These are phyloP conservation scores for Neofusicoccum sp. DNA, from an alignment of 2,329 filamentous ascomycete species.

Conservation along the genomic window DNA sequence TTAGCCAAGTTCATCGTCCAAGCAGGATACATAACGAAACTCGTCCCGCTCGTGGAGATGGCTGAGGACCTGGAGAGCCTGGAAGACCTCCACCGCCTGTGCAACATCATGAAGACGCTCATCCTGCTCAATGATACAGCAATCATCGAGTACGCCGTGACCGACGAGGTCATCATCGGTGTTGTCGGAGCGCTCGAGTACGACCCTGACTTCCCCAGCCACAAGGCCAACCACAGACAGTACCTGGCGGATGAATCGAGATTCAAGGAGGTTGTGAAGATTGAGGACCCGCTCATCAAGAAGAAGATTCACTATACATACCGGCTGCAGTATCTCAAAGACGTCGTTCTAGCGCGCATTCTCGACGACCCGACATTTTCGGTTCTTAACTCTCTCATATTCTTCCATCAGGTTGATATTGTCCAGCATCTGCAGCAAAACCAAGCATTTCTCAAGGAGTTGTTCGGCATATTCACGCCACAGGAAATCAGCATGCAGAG, in stretches of 20 bases:
- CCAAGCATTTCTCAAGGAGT: conserved; percentile 71
- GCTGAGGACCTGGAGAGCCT: conserved; percentile 91
- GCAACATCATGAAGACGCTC: conserved; percentile 96
- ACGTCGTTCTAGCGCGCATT: conserved; percentile 95
- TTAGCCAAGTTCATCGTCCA: conserved; percentile 82
- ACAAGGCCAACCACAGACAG: conserved; percentile 95
- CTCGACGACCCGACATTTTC: conserved; percentile 97
- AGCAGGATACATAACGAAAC: conserved; percentile 82
- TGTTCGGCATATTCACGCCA: conserved; percentile 80
- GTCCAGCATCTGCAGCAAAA: conserved; percentile 91
- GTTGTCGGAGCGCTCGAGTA: conserved; percentile 97
- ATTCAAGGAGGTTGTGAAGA: conserved; percentile 94
- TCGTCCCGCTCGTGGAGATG: conserved; percentile 80
- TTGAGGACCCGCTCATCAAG: conserved; percentile 76
- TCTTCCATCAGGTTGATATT: conserved; percentile 98
- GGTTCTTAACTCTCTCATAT: conserved; percentile 95
- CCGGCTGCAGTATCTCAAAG: conserved; percentile 92
- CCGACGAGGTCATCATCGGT: conserved; percentile 82
- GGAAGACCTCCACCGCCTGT: conserved; percentile 81
- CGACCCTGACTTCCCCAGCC: conserved; percentile 94
- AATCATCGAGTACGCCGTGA: conserved; percentile 92
- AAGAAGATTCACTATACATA: conserved; percentile 96
- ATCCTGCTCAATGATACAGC: conserved; percentile 91
- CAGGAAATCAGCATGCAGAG: conserved; percentile 63
- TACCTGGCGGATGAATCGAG: conserved; percentile 85